Percentiles rank a stretch among this genome's conserved stretches.
These are phyloP conservation scores for Penicillium taxi DNA, from an alignment of 495 filamentous ascomycete genomes.

Conservation along the genomic window DNA sequence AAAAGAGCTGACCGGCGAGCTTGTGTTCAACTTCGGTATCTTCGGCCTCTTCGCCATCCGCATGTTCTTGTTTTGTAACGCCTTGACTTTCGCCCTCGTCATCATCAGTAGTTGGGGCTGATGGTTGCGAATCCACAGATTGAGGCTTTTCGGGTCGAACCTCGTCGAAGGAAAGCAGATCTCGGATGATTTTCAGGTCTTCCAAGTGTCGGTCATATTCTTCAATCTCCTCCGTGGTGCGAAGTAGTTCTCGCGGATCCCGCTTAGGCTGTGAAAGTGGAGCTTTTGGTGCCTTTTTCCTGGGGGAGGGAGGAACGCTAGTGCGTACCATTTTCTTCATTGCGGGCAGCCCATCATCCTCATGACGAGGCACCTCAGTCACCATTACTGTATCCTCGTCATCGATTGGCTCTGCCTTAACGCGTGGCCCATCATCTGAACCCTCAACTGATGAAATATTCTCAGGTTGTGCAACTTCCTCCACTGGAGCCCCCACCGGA, in stretches of 20 bases:
- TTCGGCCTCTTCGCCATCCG: slow-evolving; percentile 18
- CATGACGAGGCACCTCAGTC: slow-evolving; percentile 28
- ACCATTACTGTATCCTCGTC: slow-evolving; percentile 32
- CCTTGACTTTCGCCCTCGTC: slow-evolving; percentile 10
- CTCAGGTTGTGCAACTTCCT: slow-evolving; percentile 19
- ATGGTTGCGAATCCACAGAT: slow-evolving; percentile 6
- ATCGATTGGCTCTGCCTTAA: slow-evolving; percentile 42
- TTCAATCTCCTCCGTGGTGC: slow-evolving; percentile 41
- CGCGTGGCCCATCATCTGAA: slow-evolving; percentile 13
- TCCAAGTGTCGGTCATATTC: slow-evolving; percentile 39
- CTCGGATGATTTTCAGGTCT: slow-evolving; percentile 32
- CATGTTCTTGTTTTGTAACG: slow-evolving; percentile 8
- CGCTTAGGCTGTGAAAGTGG: slow-evolving; percentile 5
- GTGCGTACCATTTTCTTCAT: too few relatives aligned
- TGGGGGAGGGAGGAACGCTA: too few relatives aligned
- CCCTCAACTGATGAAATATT: too few relatives aligned
- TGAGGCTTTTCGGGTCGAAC: slow-evolving; percentile 9
- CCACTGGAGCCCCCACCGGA: too few relatives aligned
- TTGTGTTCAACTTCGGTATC: slow-evolving; percentile 20
- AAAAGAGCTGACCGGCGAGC: slow-evolving; percentile 37
- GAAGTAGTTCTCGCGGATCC: slow-evolving; percentile 31
- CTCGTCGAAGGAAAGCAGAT: slow-evolving; percentile 26
- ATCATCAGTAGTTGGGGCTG: slow-evolving; percentile 6
- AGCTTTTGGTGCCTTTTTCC: slow-evolving; percentile 11
- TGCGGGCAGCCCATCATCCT: slow-evolving; percentile 33